Base-by-base conservation (phyloP, 2,329 filamentous ascomycete species). In the Neofusicoccum kwambonambiense region DNA sequence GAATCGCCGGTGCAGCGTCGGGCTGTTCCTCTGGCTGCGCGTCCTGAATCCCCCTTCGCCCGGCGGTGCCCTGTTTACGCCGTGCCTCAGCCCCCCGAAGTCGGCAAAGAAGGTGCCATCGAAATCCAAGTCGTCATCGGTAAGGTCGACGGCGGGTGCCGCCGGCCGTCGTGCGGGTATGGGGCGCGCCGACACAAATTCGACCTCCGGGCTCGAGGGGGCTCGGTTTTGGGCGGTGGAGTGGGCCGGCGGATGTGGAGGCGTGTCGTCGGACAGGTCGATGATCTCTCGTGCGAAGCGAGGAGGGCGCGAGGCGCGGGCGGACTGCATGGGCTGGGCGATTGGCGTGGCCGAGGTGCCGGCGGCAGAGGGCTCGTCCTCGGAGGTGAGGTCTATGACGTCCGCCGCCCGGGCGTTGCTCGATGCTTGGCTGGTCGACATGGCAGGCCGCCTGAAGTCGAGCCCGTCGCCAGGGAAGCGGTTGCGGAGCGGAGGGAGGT, bases 401-500 rank as follows among this genome's bases (percentile, higher is more conserved):
- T 52, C 42, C 15, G 62, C 37, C 9, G 42, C 41, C 56, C 41
- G 42, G 37, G n/a, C 50, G 13, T 64, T 13, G 37, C 62, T 37
- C 17, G 47, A 66, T 27, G 62, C 63, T 41, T 31, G 37, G 3
- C 60, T 17, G n/a, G 65, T 66, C 13, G 68, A 66, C 75, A 78
- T 75, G 15, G 79, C 74, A 1, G 86, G 86, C 66, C 83, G 78
- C 65, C 85, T 78, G 67, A 79, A 84, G 67, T 87, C 86, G 50
- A 81, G 76, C 3, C 85, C 84, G 75, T 86, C 83, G n/a, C 84
- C 82, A 13, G 77, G 72, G 68, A 75, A 83, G 62, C 62, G 62
- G 15, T 34, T 67, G 27, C 54, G 64, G 8, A 66, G 15, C 3
- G 57, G 67, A 11, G 73, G 70, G 9, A 71, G 70, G 64, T 71